Conservation (phyloP, 2,329 filamentous ascomycete species). For the Didymella keratinophila region DNA sequence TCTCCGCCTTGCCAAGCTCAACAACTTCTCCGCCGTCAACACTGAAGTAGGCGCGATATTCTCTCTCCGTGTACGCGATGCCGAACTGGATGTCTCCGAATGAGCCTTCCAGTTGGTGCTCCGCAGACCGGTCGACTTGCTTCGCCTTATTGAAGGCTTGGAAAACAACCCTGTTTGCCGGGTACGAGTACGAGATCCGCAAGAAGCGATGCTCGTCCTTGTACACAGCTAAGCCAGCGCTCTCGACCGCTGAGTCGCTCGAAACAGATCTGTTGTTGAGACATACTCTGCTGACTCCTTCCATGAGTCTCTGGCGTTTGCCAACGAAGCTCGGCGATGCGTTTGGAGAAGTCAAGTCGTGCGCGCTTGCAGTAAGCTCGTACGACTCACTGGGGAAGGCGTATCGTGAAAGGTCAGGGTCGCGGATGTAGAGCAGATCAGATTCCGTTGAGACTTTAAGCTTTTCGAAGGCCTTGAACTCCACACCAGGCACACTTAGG, state of each 20-base stretch:
- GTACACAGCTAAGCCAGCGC: constrained; percentile 23
- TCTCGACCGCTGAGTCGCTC: not conserved
- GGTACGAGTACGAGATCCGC: constrained; percentile 6
- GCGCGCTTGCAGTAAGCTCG: constrained; percentile 11
- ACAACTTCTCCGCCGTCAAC: not conserved
- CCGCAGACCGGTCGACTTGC: constrained; percentile 2
- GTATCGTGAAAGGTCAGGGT: not conserved
- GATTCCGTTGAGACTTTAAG: not conserved
- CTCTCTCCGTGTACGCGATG: constrained; percentile 17
- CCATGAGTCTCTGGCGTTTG: constrained; percentile 21
- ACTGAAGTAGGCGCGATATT: constrained; percentile 12
- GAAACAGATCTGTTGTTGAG: not conserved
- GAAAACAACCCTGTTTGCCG: constrained; percentile 1
- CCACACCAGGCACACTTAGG: not conserved
- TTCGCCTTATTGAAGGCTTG: constrained; percentile 22
- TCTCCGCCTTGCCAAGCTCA: constrained; percentile 9
- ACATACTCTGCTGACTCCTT: constrained; percentile 19
- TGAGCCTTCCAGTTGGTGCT: not conserved
- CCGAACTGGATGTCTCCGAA: not conserved
- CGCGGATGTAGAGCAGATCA: not conserved
- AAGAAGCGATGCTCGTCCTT: constrained; percentile 33
- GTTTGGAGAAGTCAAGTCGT: constrained; percentile 15
- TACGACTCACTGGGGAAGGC: not conserved
- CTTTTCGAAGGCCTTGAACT: not conserved
- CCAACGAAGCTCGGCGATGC: constrained; percentile 25